These are phyloP conservation scores for Fusarium brevicatenulatum DNA, from an alignment of 2,329 filamentous ascomycete species.

Conservation along the genomic window DNA sequence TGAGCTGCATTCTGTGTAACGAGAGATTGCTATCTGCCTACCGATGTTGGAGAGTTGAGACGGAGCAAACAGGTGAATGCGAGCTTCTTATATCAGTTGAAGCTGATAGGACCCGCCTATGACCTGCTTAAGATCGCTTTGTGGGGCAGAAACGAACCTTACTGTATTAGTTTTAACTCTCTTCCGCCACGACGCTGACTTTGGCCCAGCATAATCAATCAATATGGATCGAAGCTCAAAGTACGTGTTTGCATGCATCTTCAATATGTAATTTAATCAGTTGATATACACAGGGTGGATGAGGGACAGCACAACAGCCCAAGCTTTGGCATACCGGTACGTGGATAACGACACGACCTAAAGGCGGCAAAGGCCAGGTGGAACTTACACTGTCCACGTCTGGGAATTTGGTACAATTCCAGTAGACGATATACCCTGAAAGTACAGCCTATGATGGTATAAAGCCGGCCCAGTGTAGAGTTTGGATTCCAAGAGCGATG, in stretches of 20 bases:
- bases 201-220: neutral
- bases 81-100: slow-evolving; percentile 23
- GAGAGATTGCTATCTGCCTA: neutral
- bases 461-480: neutral
- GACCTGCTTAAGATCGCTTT: slow-evolving; percentile 1
- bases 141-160: slow-evolving; percentile 20
- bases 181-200: neutral
- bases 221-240: neutral
- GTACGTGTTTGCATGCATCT: neutral
- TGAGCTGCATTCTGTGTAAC: neutral
- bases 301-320: neutral
- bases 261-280: neutral
- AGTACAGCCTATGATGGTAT: too few relatives aligned
- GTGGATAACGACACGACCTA: neutral
- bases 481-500: neutral
- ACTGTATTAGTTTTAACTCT: neutral
- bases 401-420: neutral
- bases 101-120: neutral
- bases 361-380: neutral
- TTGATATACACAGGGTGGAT: neutral
- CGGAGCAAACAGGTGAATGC: neutral
- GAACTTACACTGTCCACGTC: neutral
- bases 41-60: neutral
- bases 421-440: neutral
- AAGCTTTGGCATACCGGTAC: neutral